Conservation (phyloP, 768 basidiomycete genomes). For the Trametopsis cervina region DNA sequence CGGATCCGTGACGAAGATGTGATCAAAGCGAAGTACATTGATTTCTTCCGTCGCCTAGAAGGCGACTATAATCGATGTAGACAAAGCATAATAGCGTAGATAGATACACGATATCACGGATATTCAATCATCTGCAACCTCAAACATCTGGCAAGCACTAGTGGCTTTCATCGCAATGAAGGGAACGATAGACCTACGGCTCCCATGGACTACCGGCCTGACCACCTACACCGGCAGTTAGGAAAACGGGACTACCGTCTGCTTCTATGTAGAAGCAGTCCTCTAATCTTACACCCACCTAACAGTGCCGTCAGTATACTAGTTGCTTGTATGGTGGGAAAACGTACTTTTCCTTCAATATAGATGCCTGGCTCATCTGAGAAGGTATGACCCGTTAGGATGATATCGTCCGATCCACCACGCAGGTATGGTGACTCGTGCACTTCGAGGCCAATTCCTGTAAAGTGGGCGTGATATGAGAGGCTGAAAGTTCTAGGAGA, state of each 20-base stretch:
- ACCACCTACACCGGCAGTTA: conserved; percentile 63
- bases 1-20: too few species aligned
- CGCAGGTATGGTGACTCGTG: conserved; percentile 80
- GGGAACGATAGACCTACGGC: too few species aligned
- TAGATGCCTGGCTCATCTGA: conserved; percentile 79
- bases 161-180: too few species aligned
- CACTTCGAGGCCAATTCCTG: conserved; percentile 79
- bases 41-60: too few species aligned
- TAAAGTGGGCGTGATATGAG: neutral
- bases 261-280: conserved; percentile 72
- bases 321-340: conserved; percentile 1
- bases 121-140: neutral
- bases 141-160: too few species aligned
- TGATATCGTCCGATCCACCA: conserved; percentile 53
- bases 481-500: too few species aligned
- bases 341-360: conserved; percentile 54
- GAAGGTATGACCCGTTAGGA: conserved; percentile 65
- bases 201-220: conserved; percentile 35
- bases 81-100: too few species aligned
- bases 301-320: conserved; percentile 9
- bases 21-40: too few species aligned
- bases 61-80: too few species aligned
- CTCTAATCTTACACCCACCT: conserved; percentile 78
- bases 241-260: conserved; percentile 44
- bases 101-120: too few species aligned